Base-by-base conservation (phyloP, 495 filamentous ascomycete species). In the Xylaria intraflava region DNA sequence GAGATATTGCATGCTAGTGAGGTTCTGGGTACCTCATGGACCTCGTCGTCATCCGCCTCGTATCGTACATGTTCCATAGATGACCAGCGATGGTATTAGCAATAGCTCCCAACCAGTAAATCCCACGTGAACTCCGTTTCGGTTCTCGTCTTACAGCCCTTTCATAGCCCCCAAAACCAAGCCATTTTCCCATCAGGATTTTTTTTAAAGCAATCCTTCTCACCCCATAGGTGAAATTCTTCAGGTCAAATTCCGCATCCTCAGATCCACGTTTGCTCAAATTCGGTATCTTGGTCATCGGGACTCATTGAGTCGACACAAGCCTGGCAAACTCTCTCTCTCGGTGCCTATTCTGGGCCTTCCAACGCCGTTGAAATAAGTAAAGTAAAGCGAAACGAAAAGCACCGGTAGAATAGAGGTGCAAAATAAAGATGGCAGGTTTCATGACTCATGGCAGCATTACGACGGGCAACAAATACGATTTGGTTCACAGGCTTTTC, bases 1-100 rank as follows among this genome's bases (percentile, higher is more conserved):
- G 31, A 2, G 1, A 26, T 24, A 2, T 33, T 26, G 46, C 46
- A n/a, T 39, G 33, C 8, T 31, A 39, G 24, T 35, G 19, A 3
- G n/a, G 23, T 39, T 26, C 31, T 19, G 23, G n/a, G 4, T 11
- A 40, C 9, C 16, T 1, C 7, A 38, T 17, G 16, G n/a, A 38
- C 35, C 35, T 38, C 29, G 12, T 30, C 31, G 3, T 23, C n/a
- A 29, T 19, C 38, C 39, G 12, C 23, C 17, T 24, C 24, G 35
- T 55, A 55, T 55, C 29, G 29, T 49, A 55, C 45, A 49, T 22
- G n/a, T 48, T 3, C 35, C 2, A 4, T 35, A 42, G 12, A 6
- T 45, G 27, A 11, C n/a, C n/a, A n/a, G n/a, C n/a, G n/a, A n/a
- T n/a, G 38, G 17, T 38, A 33, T 24, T 6, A 55, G 51, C 42